A percentile compares a stretch with the other conserved stretches of the same genome.
Evolutionary conservation across 2,329 filamentous ascomycete species (phyloP).

Genomic region (Ophiosphaerella herpotricha): DNA sequence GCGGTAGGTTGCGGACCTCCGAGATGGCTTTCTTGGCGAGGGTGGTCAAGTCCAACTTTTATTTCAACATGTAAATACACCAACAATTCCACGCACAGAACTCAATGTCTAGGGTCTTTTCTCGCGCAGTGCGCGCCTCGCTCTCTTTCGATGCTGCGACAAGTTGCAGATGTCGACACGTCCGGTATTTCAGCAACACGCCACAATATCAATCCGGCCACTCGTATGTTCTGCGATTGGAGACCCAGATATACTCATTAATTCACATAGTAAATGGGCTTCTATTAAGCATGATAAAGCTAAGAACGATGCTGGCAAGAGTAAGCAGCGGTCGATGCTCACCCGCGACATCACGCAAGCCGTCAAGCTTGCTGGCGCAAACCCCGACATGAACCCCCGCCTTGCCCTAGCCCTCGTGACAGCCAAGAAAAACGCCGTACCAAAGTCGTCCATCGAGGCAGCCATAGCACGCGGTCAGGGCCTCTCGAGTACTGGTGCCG

Average conservation of each 20-base stretch:
- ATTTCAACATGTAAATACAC: not conserved
- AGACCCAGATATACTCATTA: not conserved
- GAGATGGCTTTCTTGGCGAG: constrained; percentile 25
- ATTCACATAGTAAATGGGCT: constrained; percentile 75
- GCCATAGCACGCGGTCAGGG: constrained; percentile 91
- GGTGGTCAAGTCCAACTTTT: constrained; percentile 22
- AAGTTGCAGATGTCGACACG: constrained; percentile 26
- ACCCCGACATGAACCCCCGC: constrained; percentile 74
- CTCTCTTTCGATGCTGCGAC: constrained; percentile 9
- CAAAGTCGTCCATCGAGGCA: constrained; percentile 81
- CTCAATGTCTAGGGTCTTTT: constrained; percentile 31
- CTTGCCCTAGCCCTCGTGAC: constrained; percentile 72
- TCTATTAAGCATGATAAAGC: constrained; percentile 96
- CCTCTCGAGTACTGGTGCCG: constrained; percentile 71
- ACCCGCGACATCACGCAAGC: constrained; percentile 74
- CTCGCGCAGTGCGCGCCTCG: constrained; percentile 19
- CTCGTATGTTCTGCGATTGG: constrained; percentile 24
- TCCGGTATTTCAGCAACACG: constrained; percentile 36
- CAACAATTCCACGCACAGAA: not conserved
- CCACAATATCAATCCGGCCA: constrained; percentile 37
- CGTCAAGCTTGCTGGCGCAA: constrained; percentile 76
- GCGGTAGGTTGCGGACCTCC: constrained; percentile 29
- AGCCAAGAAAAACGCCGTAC: constrained; percentile 85
- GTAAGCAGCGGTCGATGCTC: constrained; percentile 68
- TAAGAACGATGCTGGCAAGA: constrained; percentile 80